These are phyloP conservation scores for Linaria vulgaris DNA, from an alignment of 257 asterid genomes.

Conservation along the genomic window DNA sequence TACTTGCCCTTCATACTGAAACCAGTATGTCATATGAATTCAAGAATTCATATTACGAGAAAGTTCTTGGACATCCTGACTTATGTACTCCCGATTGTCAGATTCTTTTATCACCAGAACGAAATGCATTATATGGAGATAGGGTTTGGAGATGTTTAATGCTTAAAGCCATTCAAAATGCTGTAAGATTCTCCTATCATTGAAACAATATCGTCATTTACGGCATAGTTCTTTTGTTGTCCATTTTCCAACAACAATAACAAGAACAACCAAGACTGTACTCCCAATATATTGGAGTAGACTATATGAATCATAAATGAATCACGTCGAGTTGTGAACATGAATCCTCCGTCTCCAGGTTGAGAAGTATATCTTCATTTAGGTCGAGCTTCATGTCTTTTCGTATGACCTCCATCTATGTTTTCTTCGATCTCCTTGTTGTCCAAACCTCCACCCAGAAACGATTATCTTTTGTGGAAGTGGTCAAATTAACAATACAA, in stretches of 20 bases:
- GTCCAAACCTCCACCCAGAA: not conserved
- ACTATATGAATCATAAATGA: no score
- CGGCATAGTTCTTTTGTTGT: not conserved
- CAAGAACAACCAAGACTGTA: no score
- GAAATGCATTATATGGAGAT: slow-evolving; percentile 70
- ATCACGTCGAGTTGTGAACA: no score
- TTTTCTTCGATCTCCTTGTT: no score
- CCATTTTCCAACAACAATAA: not conserved
- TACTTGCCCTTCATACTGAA: slow-evolving; percentile 65
- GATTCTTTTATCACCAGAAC: slow-evolving; percentile 62
- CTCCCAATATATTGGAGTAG: no score
- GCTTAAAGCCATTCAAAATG: slow-evolving; percentile 59
- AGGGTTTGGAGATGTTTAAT: slow-evolving; percentile 66
- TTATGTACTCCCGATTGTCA: slow-evolving; percentile 40
- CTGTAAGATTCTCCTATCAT: slow-evolving; percentile 50
- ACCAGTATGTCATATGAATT: slow-evolving; percentile 60
- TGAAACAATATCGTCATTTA: slow-evolving; percentile 15
- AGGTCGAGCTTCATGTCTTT: no score
- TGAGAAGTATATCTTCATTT: no score
- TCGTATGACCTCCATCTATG: no score
- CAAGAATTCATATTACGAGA: slow-evolving; percentile 32
- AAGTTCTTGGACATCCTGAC: slow-evolving; percentile 35
- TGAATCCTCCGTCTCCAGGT: no score
- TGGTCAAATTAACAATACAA: not conserved
- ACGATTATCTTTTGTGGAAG: not conserved